These are phyloP conservation scores for Diplodia scrobiculata DNA, from an alignment of 2,329 filamentous ascomycete genomes.

Conservation along the genomic window DNA sequence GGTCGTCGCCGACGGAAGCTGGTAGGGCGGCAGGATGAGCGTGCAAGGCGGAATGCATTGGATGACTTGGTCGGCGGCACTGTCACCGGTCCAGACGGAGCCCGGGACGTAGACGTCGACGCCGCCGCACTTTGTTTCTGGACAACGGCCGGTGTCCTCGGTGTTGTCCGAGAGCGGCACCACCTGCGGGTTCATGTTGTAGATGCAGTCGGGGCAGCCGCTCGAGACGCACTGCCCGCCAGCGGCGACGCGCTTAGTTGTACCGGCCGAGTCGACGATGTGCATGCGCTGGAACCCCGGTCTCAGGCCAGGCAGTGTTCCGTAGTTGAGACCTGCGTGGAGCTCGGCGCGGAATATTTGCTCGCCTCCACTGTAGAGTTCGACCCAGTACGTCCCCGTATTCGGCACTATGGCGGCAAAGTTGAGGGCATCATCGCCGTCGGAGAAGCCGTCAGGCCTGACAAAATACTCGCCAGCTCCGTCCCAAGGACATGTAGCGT, in stretches of 20 bases:
- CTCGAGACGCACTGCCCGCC: neutral
- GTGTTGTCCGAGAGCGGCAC: neutral
- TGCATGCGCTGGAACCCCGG: neutral
- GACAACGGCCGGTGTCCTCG: neutral
- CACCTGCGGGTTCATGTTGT: neutral
- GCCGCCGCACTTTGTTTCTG: neutral
- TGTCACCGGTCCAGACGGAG: slow-evolving; percentile 8
- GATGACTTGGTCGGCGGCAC: neutral
- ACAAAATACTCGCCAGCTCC: neutral
- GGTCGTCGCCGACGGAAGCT: slow-evolving; percentile 15
- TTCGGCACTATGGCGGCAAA: neutral
- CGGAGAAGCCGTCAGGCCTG: neutral
- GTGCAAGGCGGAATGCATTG: slow-evolving; percentile 30
- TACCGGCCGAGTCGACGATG: neutral
- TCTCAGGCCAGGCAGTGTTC: neutral
- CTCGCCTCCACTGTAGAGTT: slow-evolving; percentile 3
- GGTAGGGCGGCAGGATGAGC: slow-evolving; percentile 27
- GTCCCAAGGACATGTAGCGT: neutral
- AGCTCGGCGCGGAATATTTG: neutral
- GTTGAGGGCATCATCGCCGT: neutral
- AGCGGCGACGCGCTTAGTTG: slow-evolving; percentile 4
- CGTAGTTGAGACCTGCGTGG: neutral
- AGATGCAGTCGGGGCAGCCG: neutral
- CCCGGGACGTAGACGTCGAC: slow-evolving; percentile 22
- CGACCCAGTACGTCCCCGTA: neutral